These are phyloP conservation scores for Phytophthora macrochlamydospora DNA, from an alignment of 352 stramenopile genomes.

Conservation along the genomic window DNA sequence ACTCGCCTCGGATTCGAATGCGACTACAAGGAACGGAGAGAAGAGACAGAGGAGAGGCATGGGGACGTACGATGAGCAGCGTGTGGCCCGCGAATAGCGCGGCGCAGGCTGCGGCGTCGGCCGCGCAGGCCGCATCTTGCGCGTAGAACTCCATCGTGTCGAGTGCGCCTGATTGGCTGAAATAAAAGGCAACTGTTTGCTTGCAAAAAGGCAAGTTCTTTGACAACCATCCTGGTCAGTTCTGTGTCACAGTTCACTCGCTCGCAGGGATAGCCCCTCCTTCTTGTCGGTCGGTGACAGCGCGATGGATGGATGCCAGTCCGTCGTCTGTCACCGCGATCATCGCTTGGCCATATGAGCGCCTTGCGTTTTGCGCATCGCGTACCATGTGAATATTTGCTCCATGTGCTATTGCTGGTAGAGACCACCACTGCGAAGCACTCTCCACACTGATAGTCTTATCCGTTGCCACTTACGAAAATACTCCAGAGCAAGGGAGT, in stretches of 20 bases:
- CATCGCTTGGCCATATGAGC: neutral
- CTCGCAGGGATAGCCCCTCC: too few relatives aligned
- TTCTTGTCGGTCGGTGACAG: too few relatives aligned
- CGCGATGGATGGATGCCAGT: neutral
- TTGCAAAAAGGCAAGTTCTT: neutral
- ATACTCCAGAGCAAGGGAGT: conserved; percentile 9
- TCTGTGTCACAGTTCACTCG: too few relatives aligned
- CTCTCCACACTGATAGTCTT: neutral
- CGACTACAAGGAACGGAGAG: neutral
- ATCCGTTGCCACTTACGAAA: conserved; percentile 24
- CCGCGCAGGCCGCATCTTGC: conserved; percentile 24
- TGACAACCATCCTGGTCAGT: too few relatives aligned
- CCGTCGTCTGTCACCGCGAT: neutral
- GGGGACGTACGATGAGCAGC: conserved; percentile 54
- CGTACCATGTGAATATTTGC: neutral
- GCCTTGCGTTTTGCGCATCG: conserved; percentile 6
- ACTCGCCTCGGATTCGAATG: neutral
- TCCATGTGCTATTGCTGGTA: neutral
- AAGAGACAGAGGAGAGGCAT: neutral
- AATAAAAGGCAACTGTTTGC: too few relatives aligned
- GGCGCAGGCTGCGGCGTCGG: conserved; percentile 25
- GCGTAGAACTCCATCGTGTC: conserved; percentile 68
- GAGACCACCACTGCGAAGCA: too few relatives aligned
- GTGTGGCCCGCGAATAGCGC: conserved; percentile 59
- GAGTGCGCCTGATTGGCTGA: neutral